Evolutionary conservation across 73 alveolate species (phyloP), one percentile per base, ranked within the genome.

Genomic region (Paramecium primaurelia): DNA sequence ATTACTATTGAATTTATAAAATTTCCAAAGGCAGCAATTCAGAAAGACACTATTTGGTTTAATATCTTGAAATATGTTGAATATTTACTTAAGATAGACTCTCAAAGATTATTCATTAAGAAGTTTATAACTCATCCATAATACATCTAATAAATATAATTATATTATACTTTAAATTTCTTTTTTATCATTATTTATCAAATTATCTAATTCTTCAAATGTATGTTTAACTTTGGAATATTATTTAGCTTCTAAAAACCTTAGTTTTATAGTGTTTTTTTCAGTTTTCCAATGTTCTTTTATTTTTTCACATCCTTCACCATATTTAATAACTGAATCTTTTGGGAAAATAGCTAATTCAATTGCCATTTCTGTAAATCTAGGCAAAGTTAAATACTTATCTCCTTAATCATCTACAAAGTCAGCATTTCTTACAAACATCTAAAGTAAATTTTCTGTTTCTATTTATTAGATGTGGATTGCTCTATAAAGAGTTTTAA

Each of bases 121-220:
- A 22, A 80, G 45, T 80, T 80, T 80, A 26, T 42, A 80, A 45
- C 91, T 80, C 75, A 80, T 47, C 91, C 91, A 80, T 80, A 80
- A 80, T 22, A 45, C 49, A 44, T n/a, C 91, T 80, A 42, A 28
- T 14, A 8, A 5, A 1, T 54, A 16, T 5, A 12, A 25, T 25
- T 30, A 32, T 9, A 28, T 9, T 4, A 1, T 64, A 64, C 84
- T 26, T 64, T 64, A 34, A 28, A 32, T 64, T 5, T 64, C 84
- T 34, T 64, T 42, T 47, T 80, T 32, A 49, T 42, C 30, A 22
- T 80, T 45, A 26, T 32, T 18, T 4, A 45, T 25, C 14, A 32
- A 64, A 25, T 80, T 45, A 10, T 80, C 91, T 26, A 80, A 49
- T 25, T 80, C 47, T 26, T 32, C 44, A 80, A 44, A 80, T 6